Percentiles rank a stretch among this genome's conserved stretches.
Evolutionary conservation across 805 yeast species (phyloP).

Genomic region (Nakazawaea anatomiae): DNA sequence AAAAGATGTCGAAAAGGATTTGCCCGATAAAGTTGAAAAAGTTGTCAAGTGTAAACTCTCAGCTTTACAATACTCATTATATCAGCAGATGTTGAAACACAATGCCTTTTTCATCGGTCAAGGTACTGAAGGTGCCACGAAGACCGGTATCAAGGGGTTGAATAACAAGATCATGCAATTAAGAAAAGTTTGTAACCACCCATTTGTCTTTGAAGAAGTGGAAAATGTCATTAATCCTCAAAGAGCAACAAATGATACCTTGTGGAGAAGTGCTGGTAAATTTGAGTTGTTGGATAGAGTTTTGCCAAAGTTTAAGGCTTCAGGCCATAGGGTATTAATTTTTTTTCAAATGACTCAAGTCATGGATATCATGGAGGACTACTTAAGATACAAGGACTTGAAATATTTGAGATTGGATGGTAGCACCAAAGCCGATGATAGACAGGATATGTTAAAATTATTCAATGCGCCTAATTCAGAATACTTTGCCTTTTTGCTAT

Average conservation of each 20-base stretch:
- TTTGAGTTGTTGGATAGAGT: constrained; percentile 73
- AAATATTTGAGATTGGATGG: constrained; percentile 78
- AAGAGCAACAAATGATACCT: constrained; percentile 53
- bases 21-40: constrained; percentile 80
- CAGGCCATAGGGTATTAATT: constrained; percentile 75
- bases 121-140: constrained; percentile 50
- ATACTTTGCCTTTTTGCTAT: constrained; percentile 70
- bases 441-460: constrained; percentile 65
- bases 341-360: constrained; percentile 89
- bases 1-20: constrained; percentile 81
- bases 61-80: constrained; percentile 62
- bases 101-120: constrained; percentile 60
- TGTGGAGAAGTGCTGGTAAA: constrained; percentile 78
- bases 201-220: constrained; percentile 80
- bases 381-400: constrained; percentile 57
- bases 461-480: constrained; percentile 76
- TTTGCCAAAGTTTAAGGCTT: constrained; percentile 65
- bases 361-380: constrained; percentile 88
- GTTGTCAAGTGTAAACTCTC: constrained; percentile 76
- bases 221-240: constrained; percentile 64
- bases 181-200: constrained; percentile 82
- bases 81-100: constrained; percentile 75
- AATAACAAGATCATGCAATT: constrained; percentile 83
- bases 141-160: constrained; percentile 67
- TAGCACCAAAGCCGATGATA: constrained; percentile 77